Conservation (phyloP, 2,329 filamentous ascomycete species). For the Xylaria sp. region DNA sequence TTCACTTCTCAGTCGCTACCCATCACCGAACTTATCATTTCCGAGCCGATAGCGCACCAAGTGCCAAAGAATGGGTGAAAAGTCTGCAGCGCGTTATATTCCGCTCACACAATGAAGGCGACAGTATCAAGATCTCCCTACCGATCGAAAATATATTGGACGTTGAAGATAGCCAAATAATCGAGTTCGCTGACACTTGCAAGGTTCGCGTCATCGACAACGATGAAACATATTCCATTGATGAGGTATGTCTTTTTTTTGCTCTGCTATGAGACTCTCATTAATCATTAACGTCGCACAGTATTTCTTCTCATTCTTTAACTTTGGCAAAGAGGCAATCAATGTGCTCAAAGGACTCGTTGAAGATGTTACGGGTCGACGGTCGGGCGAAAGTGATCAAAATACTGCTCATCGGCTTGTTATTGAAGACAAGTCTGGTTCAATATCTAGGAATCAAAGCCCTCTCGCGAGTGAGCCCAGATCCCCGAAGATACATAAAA, state of each 20-base stretch:
- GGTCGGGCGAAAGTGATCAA: slow-evolving; percentile 40
- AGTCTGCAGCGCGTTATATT: slow-evolving; percentile 94
- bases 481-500: slow-evolving; percentile 55
- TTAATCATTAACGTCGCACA: slow-evolving; percentile 49
- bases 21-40: slow-evolving; percentile 85
- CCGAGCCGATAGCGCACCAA: slow-evolving; percentile 83
- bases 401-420: slow-evolving; percentile 7
- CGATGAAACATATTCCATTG: slow-evolving; percentile 91
- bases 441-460: slow-evolving; percentile 14
- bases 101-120: slow-evolving; percentile 91
- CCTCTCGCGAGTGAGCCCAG: slow-evolving; percentile 36
- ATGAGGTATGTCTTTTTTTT: slow-evolving; percentile 67
- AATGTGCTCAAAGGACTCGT: slow-evolving; percentile 76
- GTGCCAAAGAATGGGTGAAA: slow-evolving; percentile 96
- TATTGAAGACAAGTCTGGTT: slow-evolving; percentile 21
- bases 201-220: slow-evolving; percentile 93
- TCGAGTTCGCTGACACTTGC: slow-evolving; percentile 91
- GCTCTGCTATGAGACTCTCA: neutral
- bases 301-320: slow-evolving; percentile 98
- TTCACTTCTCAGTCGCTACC: slow-evolving; percentile 81
- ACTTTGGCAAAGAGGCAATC: slow-evolving; percentile 81
- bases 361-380: slow-evolving; percentile 63
- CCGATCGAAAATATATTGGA: slow-evolving; percentile 90
- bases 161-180: slow-evolving; percentile 87
- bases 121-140: slow-evolving; percentile 94